Percentiles rank a stretch among this genome's conserved stretches.
phyloP scores from a whole-genome alignment of 2,329 filamentous ascomycete species.

The Tolypocladium album region DNA sequence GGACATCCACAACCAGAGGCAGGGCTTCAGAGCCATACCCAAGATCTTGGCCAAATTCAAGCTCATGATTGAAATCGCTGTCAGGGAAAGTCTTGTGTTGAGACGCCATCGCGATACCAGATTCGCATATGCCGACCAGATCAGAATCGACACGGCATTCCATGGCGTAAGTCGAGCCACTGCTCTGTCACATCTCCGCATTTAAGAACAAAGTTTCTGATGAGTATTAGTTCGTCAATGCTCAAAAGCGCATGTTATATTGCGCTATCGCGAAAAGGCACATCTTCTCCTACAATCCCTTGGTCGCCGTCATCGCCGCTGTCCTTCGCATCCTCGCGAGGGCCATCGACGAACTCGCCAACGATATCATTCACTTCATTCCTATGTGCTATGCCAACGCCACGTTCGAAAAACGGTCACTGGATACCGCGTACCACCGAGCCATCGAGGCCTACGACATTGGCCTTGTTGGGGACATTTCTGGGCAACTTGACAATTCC shows the following conservation, averaged over 20 bases:
- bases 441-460: not conserved
- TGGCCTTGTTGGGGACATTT: not conserved
- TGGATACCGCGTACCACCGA: not conserved
- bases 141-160: not conserved
- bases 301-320: slow-evolving; percentile 6
- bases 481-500: not conserved
- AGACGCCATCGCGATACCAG: not conserved
- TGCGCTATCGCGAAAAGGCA: slow-evolving; percentile 7
- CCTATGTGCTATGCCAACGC: slow-evolving; percentile 7
- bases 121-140: not conserved
- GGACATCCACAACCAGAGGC: not conserved
- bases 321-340: slow-evolving; percentile 8
- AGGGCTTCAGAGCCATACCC: not conserved
- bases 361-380: slow-evolving; percentile 6
- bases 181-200: too few species aligned
- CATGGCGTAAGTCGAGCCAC: not conserved
- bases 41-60: not conserved
- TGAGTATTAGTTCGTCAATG: slow-evolving; percentile 4
- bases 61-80: not conserved
- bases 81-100: not conserved
- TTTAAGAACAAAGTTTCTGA: not conserved
- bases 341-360: slow-evolving; percentile 9
- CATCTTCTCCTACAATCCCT: slow-evolving; percentile 4
- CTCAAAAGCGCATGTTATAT: slow-evolving; percentile 10
- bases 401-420: not conserved